These are phyloP conservation scores for Fusarium avenaceum DNA, from an alignment of 2,329 filamentous ascomycete species.

Conservation along the genomic window DNA sequence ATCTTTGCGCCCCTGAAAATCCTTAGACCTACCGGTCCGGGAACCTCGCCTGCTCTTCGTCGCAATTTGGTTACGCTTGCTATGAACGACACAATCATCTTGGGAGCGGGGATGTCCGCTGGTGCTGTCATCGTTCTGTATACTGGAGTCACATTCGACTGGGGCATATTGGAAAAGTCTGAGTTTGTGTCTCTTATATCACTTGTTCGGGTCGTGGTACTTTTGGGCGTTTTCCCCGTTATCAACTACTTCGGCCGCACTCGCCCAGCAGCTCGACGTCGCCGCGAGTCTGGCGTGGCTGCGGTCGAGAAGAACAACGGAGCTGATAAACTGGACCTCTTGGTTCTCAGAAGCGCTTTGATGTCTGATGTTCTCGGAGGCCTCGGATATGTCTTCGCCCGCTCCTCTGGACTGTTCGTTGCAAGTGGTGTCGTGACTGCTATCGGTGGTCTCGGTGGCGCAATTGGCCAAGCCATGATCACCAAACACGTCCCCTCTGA, in stretches of 20 bases:
- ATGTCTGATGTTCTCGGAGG: constrained; percentile 82
- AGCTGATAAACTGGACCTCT: constrained; percentile 82
- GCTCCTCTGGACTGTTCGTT: constrained; percentile 74
- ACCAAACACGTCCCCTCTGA: constrained; percentile 93
- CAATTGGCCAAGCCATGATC: constrained; percentile 84
- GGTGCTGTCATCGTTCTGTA: constrained; percentile 89
- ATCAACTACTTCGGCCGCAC: constrained; percentile 81
- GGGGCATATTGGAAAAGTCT: constrained; percentile 85
- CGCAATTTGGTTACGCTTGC: constrained; percentile 87
- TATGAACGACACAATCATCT: constrained; percentile 82
- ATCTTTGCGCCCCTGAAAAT: constrained; percentile 83
- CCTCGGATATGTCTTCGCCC: constrained; percentile 78
- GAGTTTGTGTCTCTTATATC: constrained; percentile 86
- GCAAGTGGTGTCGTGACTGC: constrained; percentile 79
- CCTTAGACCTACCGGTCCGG: constrained; percentile 78
- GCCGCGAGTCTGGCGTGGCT: constrained; percentile 54
- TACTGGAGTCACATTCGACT: constrained; percentile 81
- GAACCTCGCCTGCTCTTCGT: constrained; percentile 71
- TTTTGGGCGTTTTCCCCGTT: constrained; percentile 81
- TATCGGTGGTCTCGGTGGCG: constrained; percentile 86
- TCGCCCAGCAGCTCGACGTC: constrained; percentile 61
- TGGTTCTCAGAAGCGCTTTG: constrained; percentile 80
- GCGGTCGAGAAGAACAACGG: constrained; percentile 70
- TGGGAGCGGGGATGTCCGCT: constrained; percentile 84
- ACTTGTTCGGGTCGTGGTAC: constrained; percentile 78